Evolutionary conservation across 2,329 filamentous ascomycete species (phyloP).

Genomic region (Cercospora brassicicola): DNA sequence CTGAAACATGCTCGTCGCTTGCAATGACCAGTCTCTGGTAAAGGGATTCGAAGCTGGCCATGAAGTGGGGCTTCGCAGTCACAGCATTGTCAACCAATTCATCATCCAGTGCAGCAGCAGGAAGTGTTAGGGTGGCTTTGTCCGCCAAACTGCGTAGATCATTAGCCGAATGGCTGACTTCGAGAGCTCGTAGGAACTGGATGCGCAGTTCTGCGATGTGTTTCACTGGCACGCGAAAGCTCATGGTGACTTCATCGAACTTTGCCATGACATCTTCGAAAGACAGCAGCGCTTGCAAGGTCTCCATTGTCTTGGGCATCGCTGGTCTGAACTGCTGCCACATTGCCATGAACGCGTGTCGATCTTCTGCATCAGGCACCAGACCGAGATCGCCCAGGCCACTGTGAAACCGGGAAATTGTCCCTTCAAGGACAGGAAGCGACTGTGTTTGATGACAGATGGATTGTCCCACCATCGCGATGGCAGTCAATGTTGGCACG

Average conservation of each 20-base stretch:
- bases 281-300: constrained; percentile 43
- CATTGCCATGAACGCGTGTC: constrained; percentile 29
- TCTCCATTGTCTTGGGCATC: constrained; percentile 45
- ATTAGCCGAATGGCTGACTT: constrained; percentile 15
- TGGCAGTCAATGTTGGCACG: constrained; percentile 19
- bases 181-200: constrained; percentile 30
- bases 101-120: background rate
- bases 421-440: background rate
- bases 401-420: constrained; percentile 1
- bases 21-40: constrained; percentile 39
- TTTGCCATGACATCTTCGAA: constrained; percentile 50
- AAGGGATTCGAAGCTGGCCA: constrained; percentile 48
- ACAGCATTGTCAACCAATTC: constrained; percentile 14
- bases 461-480: constrained; percentile 18
- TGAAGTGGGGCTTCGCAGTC: constrained; percentile 45
- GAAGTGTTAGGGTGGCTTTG: constrained; percentile 23
- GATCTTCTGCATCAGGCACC: constrained; percentile 14
- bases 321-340: constrained; percentile 68
- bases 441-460: constrained; percentile 2
- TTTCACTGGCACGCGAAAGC: constrained; percentile 30
- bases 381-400: constrained; percentile 11
- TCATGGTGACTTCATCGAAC: constrained; percentile 42
- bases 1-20: background rate
- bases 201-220: constrained; percentile 31
- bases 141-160: constrained; percentile 26